Evolutionary conservation across 2,329 filamentous ascomycete genomes (phyloP).

Genomic region (Alternaria consortialis): DNA sequence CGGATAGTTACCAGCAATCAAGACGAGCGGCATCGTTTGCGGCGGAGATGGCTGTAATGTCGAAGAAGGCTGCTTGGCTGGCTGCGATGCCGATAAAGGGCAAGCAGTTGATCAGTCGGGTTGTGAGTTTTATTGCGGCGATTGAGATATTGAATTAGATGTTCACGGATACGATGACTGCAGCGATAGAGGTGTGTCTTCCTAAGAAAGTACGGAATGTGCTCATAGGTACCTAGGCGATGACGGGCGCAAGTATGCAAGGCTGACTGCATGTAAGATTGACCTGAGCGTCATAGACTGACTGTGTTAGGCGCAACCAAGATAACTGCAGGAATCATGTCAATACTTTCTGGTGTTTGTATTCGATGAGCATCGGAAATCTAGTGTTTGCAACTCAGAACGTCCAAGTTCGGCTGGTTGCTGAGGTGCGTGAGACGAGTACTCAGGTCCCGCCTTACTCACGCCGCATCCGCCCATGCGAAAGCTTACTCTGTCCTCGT

Average conservation of each 20-base stretch:
- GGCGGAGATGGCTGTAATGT: not conserved
- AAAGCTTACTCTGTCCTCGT: not conserved
- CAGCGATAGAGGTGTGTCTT: not conserved
- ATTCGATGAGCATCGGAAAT: not conserved
- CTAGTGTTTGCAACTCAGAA: not conserved
- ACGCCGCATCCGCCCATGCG: not conserved
- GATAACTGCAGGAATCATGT: not conserved
- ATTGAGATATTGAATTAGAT: not conserved
- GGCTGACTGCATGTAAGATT: not conserved
- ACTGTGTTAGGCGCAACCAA: not conserved
- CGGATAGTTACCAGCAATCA: not conserved
- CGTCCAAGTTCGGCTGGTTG: not conserved
- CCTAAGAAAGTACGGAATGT: not conserved
- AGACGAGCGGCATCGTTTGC: not conserved
- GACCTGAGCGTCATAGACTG: not conserved
- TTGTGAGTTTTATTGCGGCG: not conserved
- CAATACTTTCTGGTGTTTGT: not conserved
- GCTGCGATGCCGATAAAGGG: not conserved
- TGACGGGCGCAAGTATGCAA: not conserved
- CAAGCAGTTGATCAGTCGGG: not conserved
- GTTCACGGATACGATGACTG: not conserved
- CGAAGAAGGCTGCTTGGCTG: not conserved
- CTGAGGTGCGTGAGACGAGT: not conserved
- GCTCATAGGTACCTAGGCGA: not conserved
- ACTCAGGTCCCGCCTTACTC: not conserved